These are phyloP conservation scores for Psilocybe mexicana DNA, from an alignment of 1,284 basidiomycete genomes.

Conservation along the genomic window DNA sequence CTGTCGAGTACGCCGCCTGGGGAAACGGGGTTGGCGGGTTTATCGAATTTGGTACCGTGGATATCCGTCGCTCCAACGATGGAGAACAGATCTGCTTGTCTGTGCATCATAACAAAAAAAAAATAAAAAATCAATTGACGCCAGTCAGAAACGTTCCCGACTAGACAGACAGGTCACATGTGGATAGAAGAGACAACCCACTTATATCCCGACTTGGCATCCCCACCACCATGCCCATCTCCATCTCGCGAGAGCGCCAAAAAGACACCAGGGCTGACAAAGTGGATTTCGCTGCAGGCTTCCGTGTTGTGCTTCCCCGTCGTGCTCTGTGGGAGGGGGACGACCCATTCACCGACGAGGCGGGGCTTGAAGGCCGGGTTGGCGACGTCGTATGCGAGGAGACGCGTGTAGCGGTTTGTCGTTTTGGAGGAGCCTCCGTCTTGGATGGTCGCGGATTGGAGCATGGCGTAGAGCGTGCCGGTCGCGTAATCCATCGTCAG, in stretches of 20 bases:
- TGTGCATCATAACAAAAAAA: constrained; percentile 10
- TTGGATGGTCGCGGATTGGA: constrained; percentile 66
- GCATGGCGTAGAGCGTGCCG: constrained; percentile 56
- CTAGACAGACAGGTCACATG: too few species aligned
- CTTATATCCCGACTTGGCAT: constrained; percentile 58
- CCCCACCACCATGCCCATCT: constrained; percentile 57
- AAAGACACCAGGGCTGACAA: constrained; percentile 53
- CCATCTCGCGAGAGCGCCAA: constrained; percentile 62
- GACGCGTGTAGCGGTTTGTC: constrained; percentile 52
- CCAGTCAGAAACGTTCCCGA: background rate
- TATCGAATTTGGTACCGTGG: constrained; percentile 56
- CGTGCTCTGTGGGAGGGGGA: constrained; percentile 55
- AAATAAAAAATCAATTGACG: background rate
- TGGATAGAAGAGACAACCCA: constrained; percentile 25
- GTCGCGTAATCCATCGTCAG: constrained; percentile 55
- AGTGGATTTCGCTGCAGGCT: constrained; percentile 59
- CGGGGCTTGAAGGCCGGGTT: constrained; percentile 31
- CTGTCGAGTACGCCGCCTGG: constrained; percentile 48
- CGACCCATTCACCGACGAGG: constrained; percentile 61
- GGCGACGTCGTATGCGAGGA: constrained; percentile 57
- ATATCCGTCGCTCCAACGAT: constrained; percentile 65
- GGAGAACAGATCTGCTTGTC: constrained; percentile 60
- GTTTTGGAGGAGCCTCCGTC: constrained; percentile 54
- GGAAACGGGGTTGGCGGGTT: constrained; percentile 54
- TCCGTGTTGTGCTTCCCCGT: constrained; percentile 47